Conservation (phyloP, 2,329 filamentous ascomycete species). For the Diatrype stigma region DNA sequence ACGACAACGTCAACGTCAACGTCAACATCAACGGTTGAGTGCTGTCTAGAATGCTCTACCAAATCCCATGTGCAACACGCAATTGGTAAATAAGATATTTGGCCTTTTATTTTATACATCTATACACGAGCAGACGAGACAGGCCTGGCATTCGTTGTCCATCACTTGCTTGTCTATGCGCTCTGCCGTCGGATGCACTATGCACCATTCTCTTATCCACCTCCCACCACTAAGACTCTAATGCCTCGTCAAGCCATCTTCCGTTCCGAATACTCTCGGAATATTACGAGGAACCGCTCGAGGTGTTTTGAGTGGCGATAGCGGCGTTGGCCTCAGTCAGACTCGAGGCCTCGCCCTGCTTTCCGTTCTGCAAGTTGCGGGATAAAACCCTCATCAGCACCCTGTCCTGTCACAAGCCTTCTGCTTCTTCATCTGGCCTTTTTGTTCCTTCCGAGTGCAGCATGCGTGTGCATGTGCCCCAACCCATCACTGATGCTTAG, state of each 20-base stretch:
- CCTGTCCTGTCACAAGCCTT: constrained; percentile 1
- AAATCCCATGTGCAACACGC: too few relatives aligned
- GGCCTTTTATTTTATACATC: constrained; percentile 25
- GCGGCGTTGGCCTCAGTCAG: constrained; percentile 55
- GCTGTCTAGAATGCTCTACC: too few relatives aligned
- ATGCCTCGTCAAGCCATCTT: constrained; percentile 1
- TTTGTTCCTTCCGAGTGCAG: not conserved
- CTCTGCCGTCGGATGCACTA: too few relatives aligned
- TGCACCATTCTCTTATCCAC: not conserved
- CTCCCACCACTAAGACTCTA: constrained; percentile 4
- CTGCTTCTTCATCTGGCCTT: constrained; percentile 5
- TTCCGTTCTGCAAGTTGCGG: constrained; percentile 71
- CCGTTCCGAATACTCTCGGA: constrained; percentile 11
- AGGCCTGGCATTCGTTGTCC: constrained; percentile 6
- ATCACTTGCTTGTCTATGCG: constrained; percentile 11
- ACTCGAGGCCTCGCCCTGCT: constrained; percentile 81
- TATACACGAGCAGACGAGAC: constrained; percentile 18
- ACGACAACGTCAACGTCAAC: too few relatives aligned
- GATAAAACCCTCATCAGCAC: constrained; percentile 31
- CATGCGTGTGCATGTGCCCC: too few relatives aligned
- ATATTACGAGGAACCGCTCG: constrained; percentile 32
- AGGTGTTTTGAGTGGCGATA: constrained; percentile 32
- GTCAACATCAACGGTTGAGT: too few relatives aligned
- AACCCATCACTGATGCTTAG: too few relatives aligned
- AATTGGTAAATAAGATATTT: not conserved